phyloP scores from a whole-genome alignment of 768 basidiomycete genomes.

The Pulveroboletus ravenelii region DNA sequence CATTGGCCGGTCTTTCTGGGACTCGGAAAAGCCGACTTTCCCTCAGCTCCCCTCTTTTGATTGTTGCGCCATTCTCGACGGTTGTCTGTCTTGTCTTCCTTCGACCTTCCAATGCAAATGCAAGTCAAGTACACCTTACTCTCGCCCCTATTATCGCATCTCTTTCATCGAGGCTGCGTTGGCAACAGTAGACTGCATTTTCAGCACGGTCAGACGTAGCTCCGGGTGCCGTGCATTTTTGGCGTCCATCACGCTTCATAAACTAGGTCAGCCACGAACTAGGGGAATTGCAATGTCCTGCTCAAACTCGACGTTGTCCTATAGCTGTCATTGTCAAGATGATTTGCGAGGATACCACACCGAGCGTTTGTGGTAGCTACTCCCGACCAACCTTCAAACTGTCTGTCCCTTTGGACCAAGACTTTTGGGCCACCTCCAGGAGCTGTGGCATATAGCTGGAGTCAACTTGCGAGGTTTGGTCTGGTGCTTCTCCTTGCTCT shows the following conservation, averaged over 20 bases:
- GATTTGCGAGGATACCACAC: too few species aligned
- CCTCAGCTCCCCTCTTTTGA: slow-evolving; percentile 4
- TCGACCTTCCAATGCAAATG: slow-evolving; percentile 10
- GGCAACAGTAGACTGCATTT: slow-evolving; percentile 12
- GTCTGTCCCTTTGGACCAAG: too few species aligned
- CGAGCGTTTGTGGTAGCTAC: too few species aligned
- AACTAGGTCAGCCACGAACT: slow-evolving; percentile 9
- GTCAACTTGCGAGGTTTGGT: too few species aligned
- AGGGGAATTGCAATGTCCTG: slow-evolving; percentile 15
- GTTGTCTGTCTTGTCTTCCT: slow-evolving; percentile 11
- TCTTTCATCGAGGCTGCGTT: slow-evolving; percentile 8
- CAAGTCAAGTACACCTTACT: slow-evolving; percentile 4
- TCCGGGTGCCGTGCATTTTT: slow-evolving; percentile 7
- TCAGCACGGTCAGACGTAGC: slow-evolving; percentile 12
- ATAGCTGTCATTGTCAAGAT: too few species aligned
- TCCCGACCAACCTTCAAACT: too few species aligned
- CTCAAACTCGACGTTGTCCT: too few species aligned
- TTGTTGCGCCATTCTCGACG: slow-evolving; percentile 18
- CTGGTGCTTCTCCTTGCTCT: too few species aligned
- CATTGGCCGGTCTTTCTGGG: neutral
- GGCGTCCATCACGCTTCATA: slow-evolving; percentile 3
- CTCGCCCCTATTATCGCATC: slow-evolving; percentile 10
- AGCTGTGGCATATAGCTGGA: too few species aligned
- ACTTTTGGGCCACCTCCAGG: too few species aligned
- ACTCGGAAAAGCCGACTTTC: slow-evolving; percentile 3